Conservation (phyloP, 2,329 filamentous ascomycete genomes). For the Rhynchosporium secalis region DNA sequence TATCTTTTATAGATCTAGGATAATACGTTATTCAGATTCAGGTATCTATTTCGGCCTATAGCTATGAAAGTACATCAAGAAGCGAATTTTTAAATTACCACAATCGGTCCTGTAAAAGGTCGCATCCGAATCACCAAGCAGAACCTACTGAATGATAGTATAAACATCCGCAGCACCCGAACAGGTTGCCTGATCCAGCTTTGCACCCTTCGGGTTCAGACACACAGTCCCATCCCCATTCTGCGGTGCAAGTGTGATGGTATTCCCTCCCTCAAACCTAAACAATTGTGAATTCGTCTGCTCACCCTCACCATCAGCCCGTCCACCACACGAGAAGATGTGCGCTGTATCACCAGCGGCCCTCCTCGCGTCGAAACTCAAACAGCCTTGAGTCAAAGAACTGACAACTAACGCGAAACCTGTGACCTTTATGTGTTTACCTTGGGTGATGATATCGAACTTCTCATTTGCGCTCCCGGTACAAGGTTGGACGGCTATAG, state of each 20-base stretch:
- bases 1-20: slow-evolving; percentile 1
- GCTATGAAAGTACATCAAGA: slow-evolving; percentile 12
- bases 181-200: slow-evolving; percentile 32
- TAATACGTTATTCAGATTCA: no score
- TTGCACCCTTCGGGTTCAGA: slow-evolving; percentile 40
- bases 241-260: slow-evolving; percentile 47
- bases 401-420: slow-evolving; percentile 53
- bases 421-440: slow-evolving; percentile 51
- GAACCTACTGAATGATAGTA: slow-evolving; percentile 13
- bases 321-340: slow-evolving; percentile 59
- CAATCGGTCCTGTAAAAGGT: neutral
- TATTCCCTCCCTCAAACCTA: slow-evolving; percentile 46
- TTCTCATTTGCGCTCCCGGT: slow-evolving; percentile 43
- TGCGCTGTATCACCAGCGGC: slow-evolving; percentile 52
- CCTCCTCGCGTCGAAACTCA: slow-evolving; percentile 57
- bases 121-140: neutral
- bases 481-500: slow-evolving; percentile 44
- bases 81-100: neutral
- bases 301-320: slow-evolving; percentile 52
- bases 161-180: slow-evolving; percentile 17
- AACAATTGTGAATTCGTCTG: slow-evolving; percentile 50
- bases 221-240: slow-evolving; percentile 48
- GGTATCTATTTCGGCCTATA: neutral
- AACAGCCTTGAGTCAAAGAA: slow-evolving; percentile 56
- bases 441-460: slow-evolving; percentile 49